Evolutionary conservation across 306 rosid species (phyloP).

Genomic region (Heteromeles arbutifolia): DNA sequence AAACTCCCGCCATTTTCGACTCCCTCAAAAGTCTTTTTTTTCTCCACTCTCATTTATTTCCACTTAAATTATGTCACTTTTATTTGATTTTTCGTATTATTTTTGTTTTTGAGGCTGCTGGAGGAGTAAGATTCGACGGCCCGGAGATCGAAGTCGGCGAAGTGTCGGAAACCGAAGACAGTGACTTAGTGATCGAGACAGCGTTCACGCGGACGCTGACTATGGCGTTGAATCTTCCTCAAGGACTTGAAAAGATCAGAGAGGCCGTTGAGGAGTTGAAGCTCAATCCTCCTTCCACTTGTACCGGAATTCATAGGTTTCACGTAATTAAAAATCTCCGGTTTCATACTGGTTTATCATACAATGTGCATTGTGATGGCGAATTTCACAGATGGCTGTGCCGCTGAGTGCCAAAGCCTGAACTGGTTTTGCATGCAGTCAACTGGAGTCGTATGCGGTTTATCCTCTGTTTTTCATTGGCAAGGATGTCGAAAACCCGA

Average conservation of each 20-base stretch:
- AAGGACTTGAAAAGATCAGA: constrained; percentile 54
- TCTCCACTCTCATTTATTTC: background rate
- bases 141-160: constrained; percentile 18
- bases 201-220: constrained; percentile 57
- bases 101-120: background rate
- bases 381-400: constrained; percentile 58
- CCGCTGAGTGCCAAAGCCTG: constrained; percentile 83
- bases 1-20: constrained; percentile 12
- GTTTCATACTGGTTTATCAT: background rate
- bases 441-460: constrained; percentile 55
- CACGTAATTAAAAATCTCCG: constrained; percentile 33
- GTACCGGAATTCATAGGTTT: constrained; percentile 64
- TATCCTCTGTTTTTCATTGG: constrained; percentile 71
- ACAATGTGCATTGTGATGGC: constrained; percentile 3
- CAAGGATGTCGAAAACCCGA: constrained; percentile 44
- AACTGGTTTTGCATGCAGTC: constrained; percentile 72
- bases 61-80: background rate
- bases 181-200: constrained; percentile 52
- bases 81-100: background rate
- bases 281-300: constrained; percentile 41
- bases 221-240: constrained; percentile 69
- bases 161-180: background rate
- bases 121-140: constrained; percentile 31
- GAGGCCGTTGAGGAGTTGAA: constrained; percentile 56
- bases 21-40: background rate